Evolutionary conservation across 2,329 filamentous ascomycete species (phyloP), one percentile per base, ranked within the genome.

Genomic region (Aspergillus uvarum): DNA sequence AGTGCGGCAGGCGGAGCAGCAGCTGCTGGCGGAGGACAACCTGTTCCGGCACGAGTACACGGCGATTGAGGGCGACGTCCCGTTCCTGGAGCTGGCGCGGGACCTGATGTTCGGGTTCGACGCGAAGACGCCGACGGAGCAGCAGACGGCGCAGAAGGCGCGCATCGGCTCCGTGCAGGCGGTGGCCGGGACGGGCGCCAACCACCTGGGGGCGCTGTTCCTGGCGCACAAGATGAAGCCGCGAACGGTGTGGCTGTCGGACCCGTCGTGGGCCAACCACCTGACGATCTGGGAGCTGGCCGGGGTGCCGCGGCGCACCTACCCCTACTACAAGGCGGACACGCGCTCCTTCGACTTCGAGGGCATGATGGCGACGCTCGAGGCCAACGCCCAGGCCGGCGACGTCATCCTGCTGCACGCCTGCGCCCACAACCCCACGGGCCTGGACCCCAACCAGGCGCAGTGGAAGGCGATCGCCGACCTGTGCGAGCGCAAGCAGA

Each of bases 191-290:
- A 98, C 95, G 61, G 95, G 95, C 68, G 94, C 95, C 64, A 89
- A 96, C 67, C 95, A 98, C 75, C 80, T 98, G 51, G 95, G 94
- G 63, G 92, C 89, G 62, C 86, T 96, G 67, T 98, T 98, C 85
- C 88, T 98, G 62, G 82, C 89, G 73, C 91, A 88, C 73, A 96
- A 97, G 84, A 96, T 90, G 84, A 83, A 82, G 66, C 82, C 81
- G 14, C 78, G 87, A 71, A 87, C 86, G 61, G 87, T 96, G 75
- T 96, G 96, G 85, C 83, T 98, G 76, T 96, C 92, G 69, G 90
- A 92, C 77, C 95, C 95, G 32, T 98, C 95, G 55, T 99, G 95
- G 95, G 90, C 89, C 66, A 98, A 98, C 81, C 95, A 99, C 84
- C 88, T 95, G 81, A 92, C 96, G 76, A 96, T 99, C 81, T 96